phyloP scores from a whole-genome alignment of 352 stramenopile species.

The Phytophthora hibernalis region DNA sequence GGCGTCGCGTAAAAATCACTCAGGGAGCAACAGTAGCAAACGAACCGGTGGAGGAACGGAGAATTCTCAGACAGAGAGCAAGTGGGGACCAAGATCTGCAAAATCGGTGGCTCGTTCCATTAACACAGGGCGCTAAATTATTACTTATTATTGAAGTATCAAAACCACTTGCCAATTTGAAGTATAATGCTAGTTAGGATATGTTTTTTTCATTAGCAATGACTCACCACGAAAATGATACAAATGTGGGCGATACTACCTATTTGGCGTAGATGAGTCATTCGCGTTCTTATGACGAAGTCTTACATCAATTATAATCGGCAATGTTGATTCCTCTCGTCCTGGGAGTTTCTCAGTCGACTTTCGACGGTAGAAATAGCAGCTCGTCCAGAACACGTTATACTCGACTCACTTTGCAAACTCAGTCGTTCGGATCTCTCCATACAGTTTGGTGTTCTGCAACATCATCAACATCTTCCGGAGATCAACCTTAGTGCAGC shows the following conservation, averaged over 20 bases:
- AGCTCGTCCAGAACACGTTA: background rate
- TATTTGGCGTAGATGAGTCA: no score
- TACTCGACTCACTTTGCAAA: background rate
- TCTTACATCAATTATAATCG: background rate
- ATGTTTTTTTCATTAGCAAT: background rate
- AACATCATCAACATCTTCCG: background rate
- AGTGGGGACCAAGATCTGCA: slow-evolving; percentile 9
- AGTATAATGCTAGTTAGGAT: background rate
- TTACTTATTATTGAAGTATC: no score
- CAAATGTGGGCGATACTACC: no score
- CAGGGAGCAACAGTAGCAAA: slow-evolving; percentile 15
- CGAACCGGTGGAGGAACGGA: slow-evolving; percentile 20
- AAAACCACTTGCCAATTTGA: background rate
- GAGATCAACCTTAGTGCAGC: background rate
- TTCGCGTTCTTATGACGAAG: background rate
- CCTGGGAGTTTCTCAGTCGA: background rate
- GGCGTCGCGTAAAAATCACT: slow-evolving; percentile 7
- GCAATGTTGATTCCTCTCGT: no score
- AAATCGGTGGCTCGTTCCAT: slow-evolving; percentile 17
- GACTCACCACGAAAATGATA: background rate
- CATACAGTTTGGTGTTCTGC: background rate
- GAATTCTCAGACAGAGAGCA: slow-evolving; percentile 22
- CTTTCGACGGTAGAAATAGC: background rate
- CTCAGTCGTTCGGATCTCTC: background rate
- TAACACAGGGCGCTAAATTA: slow-evolving; percentile 1